Base-by-base conservation (phyloP, 202 grass and related monocot species). In the Setaria viridis region DNA sequence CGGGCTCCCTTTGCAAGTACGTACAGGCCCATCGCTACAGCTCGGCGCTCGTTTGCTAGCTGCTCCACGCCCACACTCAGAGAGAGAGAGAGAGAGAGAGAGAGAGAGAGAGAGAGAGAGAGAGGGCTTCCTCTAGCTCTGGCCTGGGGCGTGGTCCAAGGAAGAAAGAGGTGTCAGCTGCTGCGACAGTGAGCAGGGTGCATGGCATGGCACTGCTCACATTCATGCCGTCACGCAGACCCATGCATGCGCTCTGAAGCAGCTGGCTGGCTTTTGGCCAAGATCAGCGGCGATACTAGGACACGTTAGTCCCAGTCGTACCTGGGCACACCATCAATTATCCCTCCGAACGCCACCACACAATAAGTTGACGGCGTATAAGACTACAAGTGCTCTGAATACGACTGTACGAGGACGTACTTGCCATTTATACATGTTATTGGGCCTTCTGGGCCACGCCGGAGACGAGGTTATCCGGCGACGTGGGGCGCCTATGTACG, bases 181-280 rank as follows among this genome's bases (percentile, higher is more conserved):
- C 34, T 10, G 70, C 39, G 76, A 16, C 46, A 62, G 76, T 70
- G 82, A 76, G 87, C 77, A 76, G 87, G 77, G 80, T 78, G 49
- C 66, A 82, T 90, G 72, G 72, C 84, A 87, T 84, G 81, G 70
- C 70, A 63, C 76, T 80, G 85, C 81, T 91, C 89, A 81, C 70
- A 80, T 90, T 87, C 85, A 91, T 76, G 76, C 79, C 70, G 37
- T 79, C 80, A 87, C 77, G 42, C 85, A 50, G 76, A 84, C 74
- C 66, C 78, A 76, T 84, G 17, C 74, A 57, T 78, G 72, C 15
- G 9, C 45, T 32, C 65, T 72, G 29, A 59, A 78, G 55, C 80
- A 33, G 41, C 56, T 50, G 7, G 72, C 34, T 42, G 33, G 30
- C 70, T 80, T 72, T 80, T 42, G 20, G 35, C 86, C 73, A 50